These are phyloP conservation scores for Sporisorium scitamineum DNA, from an alignment of 1,284 basidiomycete species.

Conservation along the genomic window DNA sequence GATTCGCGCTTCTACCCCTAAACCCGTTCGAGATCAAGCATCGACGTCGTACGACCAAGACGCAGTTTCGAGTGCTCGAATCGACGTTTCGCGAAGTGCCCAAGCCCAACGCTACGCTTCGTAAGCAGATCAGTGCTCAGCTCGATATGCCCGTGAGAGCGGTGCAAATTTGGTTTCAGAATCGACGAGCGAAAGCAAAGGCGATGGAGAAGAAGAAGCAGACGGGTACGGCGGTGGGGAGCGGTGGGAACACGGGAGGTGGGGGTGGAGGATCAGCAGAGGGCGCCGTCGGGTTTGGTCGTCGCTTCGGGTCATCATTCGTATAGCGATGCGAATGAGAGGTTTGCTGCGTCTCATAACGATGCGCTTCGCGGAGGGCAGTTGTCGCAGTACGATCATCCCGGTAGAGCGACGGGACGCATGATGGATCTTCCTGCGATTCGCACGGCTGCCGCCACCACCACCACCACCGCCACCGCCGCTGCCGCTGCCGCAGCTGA, in stretches of 20 bases:
- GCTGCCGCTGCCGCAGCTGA: neutral
- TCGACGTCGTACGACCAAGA: conserved; percentile 59
- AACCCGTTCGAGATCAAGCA: conserved; percentile 66
- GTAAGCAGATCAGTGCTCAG: conserved; percentile 55
- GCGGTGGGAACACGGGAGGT: neutral
- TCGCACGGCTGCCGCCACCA: conserved; percentile 10
- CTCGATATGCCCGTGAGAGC: conserved; percentile 60
- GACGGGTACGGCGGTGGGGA: neutral
- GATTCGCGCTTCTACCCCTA: conserved; percentile 41
- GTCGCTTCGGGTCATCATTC: conserved; percentile 1
- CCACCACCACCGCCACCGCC: too few species aligned
- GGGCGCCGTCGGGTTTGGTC: conserved; percentile 5
- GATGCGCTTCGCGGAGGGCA: conserved; percentile 2
- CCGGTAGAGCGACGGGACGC: neutral
- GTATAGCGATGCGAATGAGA: conserved; percentile 9
- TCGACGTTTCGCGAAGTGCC: conserved; percentile 57
- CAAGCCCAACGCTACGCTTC: conserved; percentile 56
- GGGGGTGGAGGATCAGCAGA: neutral
- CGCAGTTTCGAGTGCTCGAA: conserved; percentile 61
- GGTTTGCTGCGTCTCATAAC: neutral
- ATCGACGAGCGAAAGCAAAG: conserved; percentile 62
- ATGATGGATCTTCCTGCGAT: conserved; percentile 27
- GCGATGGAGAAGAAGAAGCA: conserved; percentile 48
- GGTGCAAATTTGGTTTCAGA: conserved; percentile 64
- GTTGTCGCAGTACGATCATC: conserved; percentile 2